Evolutionary conservation across 108 stramenopile genomes (phyloP), one percentile per base, ranked within the genome.

Genomic region (Chaetoceros tenuissimus): DNA sequence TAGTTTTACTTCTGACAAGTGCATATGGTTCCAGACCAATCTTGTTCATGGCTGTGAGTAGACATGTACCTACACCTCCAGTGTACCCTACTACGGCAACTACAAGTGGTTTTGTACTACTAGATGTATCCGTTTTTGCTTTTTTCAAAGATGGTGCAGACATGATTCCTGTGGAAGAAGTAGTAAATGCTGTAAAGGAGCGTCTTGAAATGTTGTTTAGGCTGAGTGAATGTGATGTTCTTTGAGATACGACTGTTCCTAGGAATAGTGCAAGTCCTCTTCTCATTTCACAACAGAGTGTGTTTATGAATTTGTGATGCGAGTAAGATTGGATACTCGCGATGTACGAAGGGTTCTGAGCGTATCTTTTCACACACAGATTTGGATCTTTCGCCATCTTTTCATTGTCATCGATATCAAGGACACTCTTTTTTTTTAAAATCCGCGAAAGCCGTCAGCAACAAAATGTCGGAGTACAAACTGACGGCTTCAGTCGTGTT

Each of bases 41-140:
- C 40, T 68, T 68, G 7, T 73, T 31, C 72, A 73, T 73, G 62
- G 72, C 72, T 16, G 53, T 55, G 22, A 73, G 54, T 13, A 73
- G 52, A 46, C 72, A 73, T 7, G 66, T 64, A 27, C 72, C 72
- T 8, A 73, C 72, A 49, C 72, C 72, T 0, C 72, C 72, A 1
- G 72, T 73, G 59, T 73, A 73, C 30, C 72, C 72, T 46, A 73
- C 54, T 13, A 73, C 72, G 31, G 72, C 72, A 1, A 73, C 67
- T 8, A 62, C 44, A 10, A 73, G 52, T 5, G 34, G 34, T 40
- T 5, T 5, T 40, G 13, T 10, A 10, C 8, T 10, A 5, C 13
- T 40, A 13, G 34, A 40, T 40, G 34, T n/a, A n/a, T n/a, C n/a
- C n/a, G n/a, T 13, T 40, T 40, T 40, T 40, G 34, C 34, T 10